Conservation (phyloP, 2,329 filamentous ascomycete species). For the Fusarium sp. region DNA sequence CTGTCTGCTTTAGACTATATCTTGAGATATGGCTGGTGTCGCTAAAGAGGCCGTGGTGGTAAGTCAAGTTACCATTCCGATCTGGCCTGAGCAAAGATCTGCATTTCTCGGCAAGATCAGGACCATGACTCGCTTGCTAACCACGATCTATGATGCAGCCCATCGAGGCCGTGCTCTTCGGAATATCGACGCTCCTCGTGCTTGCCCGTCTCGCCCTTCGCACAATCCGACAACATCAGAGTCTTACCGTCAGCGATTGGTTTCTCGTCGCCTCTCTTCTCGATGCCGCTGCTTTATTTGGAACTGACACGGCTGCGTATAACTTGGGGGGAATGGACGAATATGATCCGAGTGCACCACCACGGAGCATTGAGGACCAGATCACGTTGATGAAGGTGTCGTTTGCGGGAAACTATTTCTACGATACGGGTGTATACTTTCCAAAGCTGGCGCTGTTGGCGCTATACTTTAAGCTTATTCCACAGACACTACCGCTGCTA, state of each 20-base stretch:
- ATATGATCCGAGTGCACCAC: constrained; percentile 28
- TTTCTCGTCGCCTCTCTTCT: constrained; percentile 38
- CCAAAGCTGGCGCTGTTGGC: constrained; percentile 42
- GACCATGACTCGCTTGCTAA: constrained; percentile 11
- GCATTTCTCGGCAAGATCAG: not conserved
- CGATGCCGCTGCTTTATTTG: constrained; percentile 40
- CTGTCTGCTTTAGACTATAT: not conserved
- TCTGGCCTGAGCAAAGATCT: not conserved
- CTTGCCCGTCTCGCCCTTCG: constrained; percentile 37
- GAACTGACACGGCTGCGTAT: constrained; percentile 40
- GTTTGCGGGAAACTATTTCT: constrained; percentile 45
- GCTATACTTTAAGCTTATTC: constrained; percentile 42
- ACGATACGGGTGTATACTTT: constrained; percentile 44
- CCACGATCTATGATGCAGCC: constrained; percentile 29
- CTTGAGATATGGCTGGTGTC: constrained; percentile 15
- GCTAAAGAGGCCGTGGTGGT: constrained; percentile 32
- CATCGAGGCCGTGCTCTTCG: constrained; percentile 40
- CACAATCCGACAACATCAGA: constrained; percentile 33
- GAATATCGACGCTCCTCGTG: constrained; percentile 33
- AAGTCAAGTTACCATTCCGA: constrained; percentile 7
- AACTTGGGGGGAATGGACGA: constrained; percentile 42
- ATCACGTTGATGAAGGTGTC: constrained; percentile 40
- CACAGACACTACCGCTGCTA: constrained; percentile 36
- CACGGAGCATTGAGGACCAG: constrained; percentile 13
- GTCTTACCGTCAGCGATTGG: constrained; percentile 44